Percentiles rank a stretch among this genome's conserved stretches.
phyloP scores from a whole-genome alignment of 805 yeast genomes.

The Schwanniomyces polymorphus region DNA sequence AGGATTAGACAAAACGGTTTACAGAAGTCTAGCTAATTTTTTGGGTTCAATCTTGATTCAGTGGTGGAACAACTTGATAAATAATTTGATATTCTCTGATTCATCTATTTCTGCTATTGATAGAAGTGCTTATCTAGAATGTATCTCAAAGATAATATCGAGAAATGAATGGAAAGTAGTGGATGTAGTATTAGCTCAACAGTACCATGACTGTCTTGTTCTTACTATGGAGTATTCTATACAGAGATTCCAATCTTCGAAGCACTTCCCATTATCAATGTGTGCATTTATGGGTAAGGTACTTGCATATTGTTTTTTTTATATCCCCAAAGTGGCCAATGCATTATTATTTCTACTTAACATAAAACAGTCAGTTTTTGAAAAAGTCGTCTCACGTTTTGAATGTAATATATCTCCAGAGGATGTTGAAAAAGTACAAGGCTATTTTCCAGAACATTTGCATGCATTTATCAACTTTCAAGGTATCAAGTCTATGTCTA shows the following conservation, averaged over 20 bases:
- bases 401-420: not conserved
- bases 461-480: conserved; percentile 29
- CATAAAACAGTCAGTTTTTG: conserved; percentile 49
- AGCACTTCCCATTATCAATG: conserved; percentile 53
- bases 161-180: conserved; percentile 45
- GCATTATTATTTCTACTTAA: conserved; percentile 58
- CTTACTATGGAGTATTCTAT: conserved; percentile 56
- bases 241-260: conserved; percentile 43
- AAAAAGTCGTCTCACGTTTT: conserved; percentile 13
- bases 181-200: conserved; percentile 20
- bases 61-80: conserved; percentile 57
- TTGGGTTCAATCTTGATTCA: conserved; percentile 33
- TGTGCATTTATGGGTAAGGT: conserved; percentile 71
- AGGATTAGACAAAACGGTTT: conserved; percentile 19
- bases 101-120: conserved; percentile 44
- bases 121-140: conserved; percentile 53
- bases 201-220: conserved; percentile 38
- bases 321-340: conserved; percentile 54
- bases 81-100: conserved; percentile 16
- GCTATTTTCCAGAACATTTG: conserved; percentile 28
- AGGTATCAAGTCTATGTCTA: conserved; percentile 32
- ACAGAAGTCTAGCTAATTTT: conserved; percentile 32
- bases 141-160: conserved; percentile 50
- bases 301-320: conserved; percentile 61
- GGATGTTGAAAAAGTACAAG: conserved; percentile 2